phyloP scores from a whole-genome alignment of 345 rosid species.

The Salix dunnii region DNA sequence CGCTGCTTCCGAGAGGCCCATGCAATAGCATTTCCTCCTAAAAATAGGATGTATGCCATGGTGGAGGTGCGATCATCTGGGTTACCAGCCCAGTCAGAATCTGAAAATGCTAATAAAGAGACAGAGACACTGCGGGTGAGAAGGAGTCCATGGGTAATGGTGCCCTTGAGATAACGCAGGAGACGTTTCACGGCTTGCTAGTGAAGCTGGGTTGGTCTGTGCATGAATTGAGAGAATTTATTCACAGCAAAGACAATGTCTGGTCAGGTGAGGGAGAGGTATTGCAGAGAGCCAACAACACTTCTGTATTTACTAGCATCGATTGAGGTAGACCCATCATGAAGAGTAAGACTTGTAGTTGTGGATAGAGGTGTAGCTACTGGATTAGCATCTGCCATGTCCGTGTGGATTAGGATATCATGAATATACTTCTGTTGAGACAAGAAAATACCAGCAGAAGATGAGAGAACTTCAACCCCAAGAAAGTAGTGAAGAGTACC shows the following conservation, averaged over 20 bases:
- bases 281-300: neutral
- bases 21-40: too few species aligned
- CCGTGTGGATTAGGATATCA: neutral
- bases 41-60: neutral
- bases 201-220: neutral
- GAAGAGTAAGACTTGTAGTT: accelerated
- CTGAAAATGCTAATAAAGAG: accelerated
- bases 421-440: neutral
- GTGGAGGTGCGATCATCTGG: neutral
- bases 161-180: neutral
- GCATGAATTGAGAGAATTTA: neutral
- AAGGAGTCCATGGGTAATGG: neutral
- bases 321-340: accelerated
- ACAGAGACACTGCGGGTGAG: neutral
- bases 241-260: neutral
- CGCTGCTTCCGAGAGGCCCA: too few species aligned
- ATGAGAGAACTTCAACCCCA: neutral
- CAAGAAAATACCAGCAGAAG: accelerated
- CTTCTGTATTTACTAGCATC: too few species aligned
- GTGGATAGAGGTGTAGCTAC: neutral
- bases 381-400: neutral
- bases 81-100: neutral
- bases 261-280: neutral
- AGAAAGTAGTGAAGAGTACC: neutral
- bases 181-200: neutral